These are phyloP conservation scores for Boletus reticulatus DNA, from an alignment of 768 basidiomycete genomes.

Conservation along the genomic window DNA sequence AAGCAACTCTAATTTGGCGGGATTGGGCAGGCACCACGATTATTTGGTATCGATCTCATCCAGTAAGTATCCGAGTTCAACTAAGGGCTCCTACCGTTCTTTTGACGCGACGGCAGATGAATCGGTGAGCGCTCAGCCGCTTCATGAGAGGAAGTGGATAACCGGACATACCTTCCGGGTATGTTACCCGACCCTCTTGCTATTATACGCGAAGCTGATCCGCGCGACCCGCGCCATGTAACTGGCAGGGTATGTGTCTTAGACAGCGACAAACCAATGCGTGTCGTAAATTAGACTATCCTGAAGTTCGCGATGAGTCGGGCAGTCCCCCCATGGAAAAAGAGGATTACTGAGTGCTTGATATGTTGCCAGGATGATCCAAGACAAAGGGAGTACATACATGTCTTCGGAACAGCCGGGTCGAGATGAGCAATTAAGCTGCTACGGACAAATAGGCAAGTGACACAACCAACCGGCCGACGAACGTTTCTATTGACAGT, in stretches of 20 bases:
- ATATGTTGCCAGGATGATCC: not conserved
- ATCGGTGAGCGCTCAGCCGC: too few relatives aligned
- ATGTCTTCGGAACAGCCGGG: not conserved
- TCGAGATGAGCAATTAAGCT: not conserved
- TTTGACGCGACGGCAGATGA: too few relatives aligned
- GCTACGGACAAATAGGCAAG: not conserved
- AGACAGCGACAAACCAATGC: not conserved
- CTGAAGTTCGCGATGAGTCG: too few relatives aligned
- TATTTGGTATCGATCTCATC: not conserved
- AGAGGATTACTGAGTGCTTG: not conserved
- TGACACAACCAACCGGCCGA: not conserved
- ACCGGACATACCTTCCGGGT: too few relatives aligned
- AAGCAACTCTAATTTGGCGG: not conserved
- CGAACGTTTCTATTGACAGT: not conserved
- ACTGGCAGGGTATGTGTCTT: not conserved
- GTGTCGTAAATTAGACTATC: conserved; percentile 2
- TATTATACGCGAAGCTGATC: conserved; percentile 5
- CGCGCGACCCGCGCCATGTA: not conserved
- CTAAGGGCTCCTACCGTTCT: too few relatives aligned
- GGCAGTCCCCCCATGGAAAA: too few relatives aligned
- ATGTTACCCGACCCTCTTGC: not conserved
- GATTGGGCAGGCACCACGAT: not conserved
- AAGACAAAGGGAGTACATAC: not conserved
- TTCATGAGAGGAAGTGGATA: too few relatives aligned
- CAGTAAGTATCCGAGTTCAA: too few relatives aligned